Conservation (phyloP, 352 stramenopile genomes). For the Globisporangium paroecandrum region DNA sequence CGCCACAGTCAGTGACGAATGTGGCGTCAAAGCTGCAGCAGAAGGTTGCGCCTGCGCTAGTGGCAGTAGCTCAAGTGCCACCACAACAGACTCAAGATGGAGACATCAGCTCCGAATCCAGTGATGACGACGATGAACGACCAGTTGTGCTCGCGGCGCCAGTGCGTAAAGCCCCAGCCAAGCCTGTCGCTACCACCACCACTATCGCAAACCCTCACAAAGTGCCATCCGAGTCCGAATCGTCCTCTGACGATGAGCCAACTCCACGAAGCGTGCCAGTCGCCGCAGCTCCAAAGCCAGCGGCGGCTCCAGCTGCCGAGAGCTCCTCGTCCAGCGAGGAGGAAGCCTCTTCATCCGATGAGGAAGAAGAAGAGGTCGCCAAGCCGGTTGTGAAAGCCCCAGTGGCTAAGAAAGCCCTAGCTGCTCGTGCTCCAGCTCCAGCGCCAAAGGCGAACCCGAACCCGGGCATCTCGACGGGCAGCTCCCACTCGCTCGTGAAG, state of each 20-base stretch:
- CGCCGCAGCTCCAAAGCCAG: slow-evolving; percentile 7
- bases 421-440: slow-evolving; percentile 12
- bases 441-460: slow-evolving; percentile 10
- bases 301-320: background rate
- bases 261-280: background rate
- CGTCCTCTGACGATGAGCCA: slow-evolving; percentile 19
- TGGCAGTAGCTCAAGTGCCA: background rate
- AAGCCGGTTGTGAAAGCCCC: slow-evolving; percentile 2
- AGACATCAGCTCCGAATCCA: slow-evolving; percentile 39
- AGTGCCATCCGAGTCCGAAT: slow-evolving; percentile 14
- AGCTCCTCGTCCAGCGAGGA: slow-evolving; percentile 12
- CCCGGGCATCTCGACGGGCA: slow-evolving; percentile 54
- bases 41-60: background rate
- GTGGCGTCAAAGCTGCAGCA: background rate
- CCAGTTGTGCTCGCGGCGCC: slow-evolving; percentile 14
- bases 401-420: slow-evolving; percentile 9
- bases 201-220: background rate
- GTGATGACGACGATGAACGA: slow-evolving; percentile 33
- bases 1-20: slow-evolving; percentile 1
- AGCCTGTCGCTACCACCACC: background rate
- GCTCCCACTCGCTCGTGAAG: slow-evolving; percentile 79
- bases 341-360: slow-evolving; percentile 26
- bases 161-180: slow-evolving; percentile 6
- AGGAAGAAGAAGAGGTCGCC: slow-evolving; percentile 5
- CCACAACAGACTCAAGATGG: background rate